A percentile compares a stretch with the other conserved stretches of the same genome.
Evolutionary conservation across 805 yeast genomes (phyloP).

Genomic region (Lipomyces spencermartinsiae): DNA sequence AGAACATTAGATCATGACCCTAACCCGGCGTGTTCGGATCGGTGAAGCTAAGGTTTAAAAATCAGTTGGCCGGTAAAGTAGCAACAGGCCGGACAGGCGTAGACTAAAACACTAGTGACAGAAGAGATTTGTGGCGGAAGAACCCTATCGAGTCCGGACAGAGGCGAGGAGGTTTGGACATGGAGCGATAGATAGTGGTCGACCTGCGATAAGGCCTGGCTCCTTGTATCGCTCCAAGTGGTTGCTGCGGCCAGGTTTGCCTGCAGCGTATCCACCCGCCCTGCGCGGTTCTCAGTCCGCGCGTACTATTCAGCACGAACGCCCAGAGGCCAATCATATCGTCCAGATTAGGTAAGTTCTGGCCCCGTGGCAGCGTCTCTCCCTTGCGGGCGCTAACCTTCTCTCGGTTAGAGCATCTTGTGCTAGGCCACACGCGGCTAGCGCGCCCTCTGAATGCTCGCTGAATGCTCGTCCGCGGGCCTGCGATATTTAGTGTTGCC

Average conservation of each 20-base stretch:
- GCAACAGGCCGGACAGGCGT: too few species aligned
- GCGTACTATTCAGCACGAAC: constrained; percentile 31
- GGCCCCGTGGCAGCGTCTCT: constrained; percentile 20
- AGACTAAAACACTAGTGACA: too few species aligned
- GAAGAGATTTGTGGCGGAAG: background rate
- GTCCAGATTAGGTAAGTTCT: constrained; percentile 8
- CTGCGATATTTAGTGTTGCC: constrained; percentile 30
- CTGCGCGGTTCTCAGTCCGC: background rate
- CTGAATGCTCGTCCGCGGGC: constrained; percentile 18
- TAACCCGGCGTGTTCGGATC: too few species aligned
- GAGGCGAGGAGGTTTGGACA: background rate
- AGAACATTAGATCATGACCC: too few species aligned
- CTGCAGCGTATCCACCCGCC: background rate
- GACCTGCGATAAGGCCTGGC: background rate
- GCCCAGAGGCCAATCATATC: constrained; percentile 24
- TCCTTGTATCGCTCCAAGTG: too few species aligned
- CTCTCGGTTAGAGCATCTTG: background rate
- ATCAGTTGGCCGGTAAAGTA: too few species aligned
- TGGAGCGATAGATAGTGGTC: background rate
- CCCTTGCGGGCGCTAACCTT: constrained; percentile 20
- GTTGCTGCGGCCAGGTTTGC: too few species aligned
- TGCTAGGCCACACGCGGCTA: constrained; percentile 24
- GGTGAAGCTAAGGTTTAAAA: too few species aligned
- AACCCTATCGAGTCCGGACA: background rate
- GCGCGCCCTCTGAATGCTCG: constrained; percentile 5